Base-by-base conservation (phyloP, 2,329 filamentous ascomycete species). In the Fusarium palustre region DNA sequence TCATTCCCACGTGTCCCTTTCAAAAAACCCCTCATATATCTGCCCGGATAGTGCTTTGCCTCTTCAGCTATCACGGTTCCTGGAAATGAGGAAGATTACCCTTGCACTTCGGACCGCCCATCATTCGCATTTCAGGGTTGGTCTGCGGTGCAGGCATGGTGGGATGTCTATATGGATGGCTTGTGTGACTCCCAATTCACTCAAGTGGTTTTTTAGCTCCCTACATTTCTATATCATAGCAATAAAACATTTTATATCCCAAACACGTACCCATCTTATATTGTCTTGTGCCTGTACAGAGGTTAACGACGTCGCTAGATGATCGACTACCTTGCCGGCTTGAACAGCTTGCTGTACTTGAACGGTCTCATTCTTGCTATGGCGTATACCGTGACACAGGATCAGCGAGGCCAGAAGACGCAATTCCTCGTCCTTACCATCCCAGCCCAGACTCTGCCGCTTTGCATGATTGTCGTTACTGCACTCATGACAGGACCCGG, bases 361-460 rank as follows among this genome's bases (percentile, higher is more conserved):
- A 79, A 81, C 74, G 91, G 91, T 15, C 85, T 99, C 55, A 90
- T 92, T 54, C 83, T 97, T 64, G 93, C 94, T 41, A 86, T 97
- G 76, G 85, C 84, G 72, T 97, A 97, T 78, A 97, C 94, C 8
- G 92, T 89, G 69, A 90, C 90, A 2, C 94, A 97, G 79, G 94
- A 97, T 75, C 92, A 95, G 77, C 89, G 92, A 34, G 92, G 92
- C 52, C 84, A 85, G 73, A 91, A 91, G 77, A 88, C 91, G 8
- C 90, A 86, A 56, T 95, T 97, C 78, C 92, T 94, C 81, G 88
- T 98, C 76, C 81, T 97, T 72, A 92, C 88, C 39, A 92, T 98
- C 63, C 93, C 93, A 9, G 89, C 93, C 16, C 93, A 95, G 77
- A 88, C 90, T 75, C 84, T 96, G 31, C 96, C 96, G 4, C 92